These are phyloP conservation scores for Dillenia suffruticosa DNA, from an alignment of 164 flowering plant species.

Conservation along the genomic window DNA sequence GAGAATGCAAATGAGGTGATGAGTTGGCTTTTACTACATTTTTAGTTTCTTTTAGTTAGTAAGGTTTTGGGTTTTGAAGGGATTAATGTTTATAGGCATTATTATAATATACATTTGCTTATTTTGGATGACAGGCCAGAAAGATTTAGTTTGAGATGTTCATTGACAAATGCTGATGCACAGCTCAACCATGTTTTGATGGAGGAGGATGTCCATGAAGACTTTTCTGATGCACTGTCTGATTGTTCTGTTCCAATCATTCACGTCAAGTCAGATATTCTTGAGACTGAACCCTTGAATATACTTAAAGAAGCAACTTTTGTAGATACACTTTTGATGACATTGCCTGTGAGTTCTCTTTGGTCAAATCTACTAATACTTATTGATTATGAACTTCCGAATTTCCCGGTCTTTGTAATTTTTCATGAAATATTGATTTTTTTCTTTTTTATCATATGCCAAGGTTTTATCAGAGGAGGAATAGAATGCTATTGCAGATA, in stretches of 20 bases:
- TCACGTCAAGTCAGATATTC: constrained; percentile 49
- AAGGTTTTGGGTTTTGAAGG: background rate
- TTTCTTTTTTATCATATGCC: background rate
- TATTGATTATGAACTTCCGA: background rate
- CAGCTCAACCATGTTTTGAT: constrained; percentile 30
- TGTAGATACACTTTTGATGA: constrained; percentile 57
- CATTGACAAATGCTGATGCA: constrained; percentile 46
- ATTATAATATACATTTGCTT: background rate
- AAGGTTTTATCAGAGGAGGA: constrained; percentile 87
- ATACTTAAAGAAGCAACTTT: constrained; percentile 46
- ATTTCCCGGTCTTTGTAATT: too few species aligned
- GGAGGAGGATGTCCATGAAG: constrained; percentile 42
- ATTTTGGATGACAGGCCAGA: too few species aligned
- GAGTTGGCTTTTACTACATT: too few species aligned
- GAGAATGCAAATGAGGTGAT: background rate
- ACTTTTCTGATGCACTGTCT: constrained; percentile 26
- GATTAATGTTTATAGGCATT: background rate
- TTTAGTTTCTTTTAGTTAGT: background rate
- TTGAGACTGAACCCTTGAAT: constrained; percentile 50
- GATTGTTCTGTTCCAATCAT: constrained; percentile 49
- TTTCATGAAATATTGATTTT: too few species aligned
- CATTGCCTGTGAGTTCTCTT: constrained; percentile 62
- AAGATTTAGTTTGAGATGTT: constrained; percentile 48
- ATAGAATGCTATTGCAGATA: constrained; percentile 74
- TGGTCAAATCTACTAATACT: background rate